These are phyloP conservation scores for Debaryomyces tyrocola DNA, from an alignment of 805 yeast species.

Conservation along the genomic window DNA sequence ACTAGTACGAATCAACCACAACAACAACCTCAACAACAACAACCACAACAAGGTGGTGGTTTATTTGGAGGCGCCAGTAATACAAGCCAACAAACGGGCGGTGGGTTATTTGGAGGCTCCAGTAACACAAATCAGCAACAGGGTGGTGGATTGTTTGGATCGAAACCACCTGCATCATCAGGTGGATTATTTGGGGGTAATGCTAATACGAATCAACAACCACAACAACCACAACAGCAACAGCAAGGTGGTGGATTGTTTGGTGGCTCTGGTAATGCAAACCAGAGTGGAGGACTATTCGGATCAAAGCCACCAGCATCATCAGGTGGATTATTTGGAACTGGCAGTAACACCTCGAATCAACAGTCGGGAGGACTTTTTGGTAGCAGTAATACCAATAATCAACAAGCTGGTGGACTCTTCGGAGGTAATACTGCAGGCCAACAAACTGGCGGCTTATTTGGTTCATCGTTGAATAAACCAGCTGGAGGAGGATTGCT, in stretches of 20 bases:
- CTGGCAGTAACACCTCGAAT: slow-evolving; percentile 14
- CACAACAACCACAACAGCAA: slow-evolving; percentile 4
- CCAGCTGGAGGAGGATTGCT: slow-evolving; percentile 12
- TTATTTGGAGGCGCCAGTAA: slow-evolving; percentile 20
- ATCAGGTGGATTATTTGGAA: slow-evolving; percentile 24
- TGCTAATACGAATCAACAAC: slow-evolving; percentile 10
- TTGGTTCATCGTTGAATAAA: slow-evolving; percentile 4
- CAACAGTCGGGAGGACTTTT: slow-evolving; percentile 17
- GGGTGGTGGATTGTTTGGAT: slow-evolving; percentile 24
- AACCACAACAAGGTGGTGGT: slow-evolving; percentile 15
- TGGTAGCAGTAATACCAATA: slow-evolving; percentile 9
- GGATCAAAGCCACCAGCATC: slow-evolving; percentile 12
- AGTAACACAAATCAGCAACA: slow-evolving; percentile 7
- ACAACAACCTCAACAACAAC: background rate
- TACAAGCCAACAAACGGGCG: slow-evolving; percentile 9
- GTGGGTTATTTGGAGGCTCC: slow-evolving; percentile 24
- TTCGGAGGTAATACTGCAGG: slow-evolving; percentile 19
- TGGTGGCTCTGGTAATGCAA: slow-evolving; percentile 14
- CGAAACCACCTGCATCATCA: slow-evolving; percentile 10
- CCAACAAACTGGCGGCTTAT: slow-evolving; percentile 16
- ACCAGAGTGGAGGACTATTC: slow-evolving; percentile 19
- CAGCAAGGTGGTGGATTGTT: slow-evolving; percentile 21
- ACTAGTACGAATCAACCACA: slow-evolving; percentile 19
- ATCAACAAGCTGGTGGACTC: slow-evolving; percentile 17
- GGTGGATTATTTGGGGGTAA: slow-evolving; percentile 25